Base-by-base conservation (phyloP, 2,329 filamentous ascomycete genomes). In the Berkeleyomyces rouxiae region DNA sequence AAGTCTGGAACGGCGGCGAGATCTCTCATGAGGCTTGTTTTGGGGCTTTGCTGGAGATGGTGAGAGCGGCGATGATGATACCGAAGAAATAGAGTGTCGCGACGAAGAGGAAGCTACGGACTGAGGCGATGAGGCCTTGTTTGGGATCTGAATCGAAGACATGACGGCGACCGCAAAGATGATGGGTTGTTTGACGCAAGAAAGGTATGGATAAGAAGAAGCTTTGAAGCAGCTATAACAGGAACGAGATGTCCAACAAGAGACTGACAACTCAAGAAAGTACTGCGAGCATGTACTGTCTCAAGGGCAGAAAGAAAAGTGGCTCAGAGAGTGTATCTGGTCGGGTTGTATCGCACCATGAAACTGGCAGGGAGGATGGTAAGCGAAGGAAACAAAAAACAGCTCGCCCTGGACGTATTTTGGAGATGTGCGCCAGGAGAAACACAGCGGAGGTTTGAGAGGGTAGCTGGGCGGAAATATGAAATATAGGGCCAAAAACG, bases 111-210 rank as follows among this genome's bases (percentile, higher is more conserved):
- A 76, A 60, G 69, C 68, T 42, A 70, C 67, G 33, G 71, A 55
- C 42, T 63, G 63, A 9, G 58, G 69, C 57, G 72, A 71, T 59
- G 72, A 71, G 47, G 71, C 71, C 51, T 69, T 74, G 66, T 73
- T 72, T 68, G 85, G 85, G 68, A 90, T 89, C 67, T 80, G 77
- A 74, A 88, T 88, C 65, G 83, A 86, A 65, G 83, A 84, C 82
- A 86, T 83, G 67, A 66, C 73, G 66, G 68, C 47, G n/a, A 31
- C 11, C 13, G 33, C 7, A 13, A 36, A 57, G 3, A 6, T 43
- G 42, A n/a, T 13, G 42, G 1, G 42, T 44, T 44, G 10, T 9
- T 4, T 11, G 49, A 11, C 3, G 51, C 51, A 51, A 23, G 23
- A 23, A 23, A 23, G 23, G 23, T 23, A 1, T 23, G 23, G 23